Evolutionary conservation across 2,329 filamentous ascomycete species (phyloP).

Genomic region (Fusarium sp.): DNA sequence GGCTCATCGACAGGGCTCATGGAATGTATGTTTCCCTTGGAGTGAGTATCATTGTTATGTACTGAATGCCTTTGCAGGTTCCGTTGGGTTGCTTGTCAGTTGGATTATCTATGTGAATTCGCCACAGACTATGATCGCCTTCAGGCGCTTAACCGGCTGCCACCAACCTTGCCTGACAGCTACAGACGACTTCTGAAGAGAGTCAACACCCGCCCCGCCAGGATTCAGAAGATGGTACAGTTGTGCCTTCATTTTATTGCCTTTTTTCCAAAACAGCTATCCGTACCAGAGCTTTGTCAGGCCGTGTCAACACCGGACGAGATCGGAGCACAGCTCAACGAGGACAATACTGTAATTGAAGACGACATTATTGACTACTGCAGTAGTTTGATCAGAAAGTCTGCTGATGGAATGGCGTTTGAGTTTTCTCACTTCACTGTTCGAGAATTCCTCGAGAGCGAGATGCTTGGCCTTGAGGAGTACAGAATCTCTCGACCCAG

Average conservation of each 20-base stretch:
- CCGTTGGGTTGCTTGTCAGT: constrained; percentile 30
- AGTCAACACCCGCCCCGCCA: background rate
- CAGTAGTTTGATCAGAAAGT: constrained; percentile 16
- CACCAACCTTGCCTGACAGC: background rate
- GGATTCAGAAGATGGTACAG: background rate
- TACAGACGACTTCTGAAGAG: constrained; percentile 7
- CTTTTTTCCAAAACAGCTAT: rapidly evolving
- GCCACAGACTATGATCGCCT: constrained; percentile 4
- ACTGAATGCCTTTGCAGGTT: too few relatives aligned
- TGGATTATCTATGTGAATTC: constrained; percentile 24
- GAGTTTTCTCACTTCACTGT: constrained; percentile 7
- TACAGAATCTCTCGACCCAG: background rate
- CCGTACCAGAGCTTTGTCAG: background rate
- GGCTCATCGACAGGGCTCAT: background rate
- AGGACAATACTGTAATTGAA: background rate
- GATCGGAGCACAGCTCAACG: background rate
- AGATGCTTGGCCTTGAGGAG: rapidly evolving
- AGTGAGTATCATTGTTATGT: rapidly evolving
- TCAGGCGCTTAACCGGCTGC: background rate
- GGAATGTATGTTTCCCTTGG: constrained; percentile 8
- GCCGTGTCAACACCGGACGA: background rate
- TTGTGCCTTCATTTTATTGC: constrained; percentile 6
- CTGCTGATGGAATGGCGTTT: background rate
- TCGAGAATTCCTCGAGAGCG: background rate
- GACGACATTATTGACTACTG: background rate